Percentiles rank a stretch among this genome's conserved stretches.
phyloP scores from a whole-genome alignment of 148 eudicot genomes.

The Euryodendron excelsum region DNA sequence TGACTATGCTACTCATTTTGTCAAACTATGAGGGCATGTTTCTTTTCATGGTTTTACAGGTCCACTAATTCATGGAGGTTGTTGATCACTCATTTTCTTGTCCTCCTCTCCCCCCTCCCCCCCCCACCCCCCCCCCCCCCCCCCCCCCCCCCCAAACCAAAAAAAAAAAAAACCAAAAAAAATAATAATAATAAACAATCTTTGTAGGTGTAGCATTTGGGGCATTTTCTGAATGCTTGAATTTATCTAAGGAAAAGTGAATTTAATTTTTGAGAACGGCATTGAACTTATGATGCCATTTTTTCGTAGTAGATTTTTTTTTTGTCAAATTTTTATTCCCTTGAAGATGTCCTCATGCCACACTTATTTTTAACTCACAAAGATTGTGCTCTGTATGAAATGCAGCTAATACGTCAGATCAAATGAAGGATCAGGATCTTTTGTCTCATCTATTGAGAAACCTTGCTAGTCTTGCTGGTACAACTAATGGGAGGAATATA shows the following conservation, averaged over 20 bases:
- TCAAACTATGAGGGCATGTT: background rate
- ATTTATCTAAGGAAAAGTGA: background rate
- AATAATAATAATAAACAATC: background rate
- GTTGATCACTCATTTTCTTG: background rate
- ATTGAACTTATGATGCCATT: background rate
- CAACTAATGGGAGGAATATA: constrained; percentile 39
- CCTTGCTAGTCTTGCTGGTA: constrained; percentile 57
- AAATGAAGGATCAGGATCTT: constrained; percentile 68
- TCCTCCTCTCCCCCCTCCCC: background rate
- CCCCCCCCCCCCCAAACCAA: too few species aligned
- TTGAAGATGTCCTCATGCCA: background rate
- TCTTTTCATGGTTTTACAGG: background rate
- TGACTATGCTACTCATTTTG: background rate
- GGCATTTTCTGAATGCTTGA: too few species aligned
- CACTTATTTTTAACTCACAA: background rate
- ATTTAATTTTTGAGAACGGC: background rate
- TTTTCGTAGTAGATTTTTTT: too few species aligned
- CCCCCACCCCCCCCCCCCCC: too few species aligned
- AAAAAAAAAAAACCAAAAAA: too few species aligned
- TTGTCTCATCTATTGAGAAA: constrained; percentile 70
- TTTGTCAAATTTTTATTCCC: too few species aligned
- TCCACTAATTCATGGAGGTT: background rate
- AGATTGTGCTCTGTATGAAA: background rate
- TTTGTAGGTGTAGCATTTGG: too few species aligned
- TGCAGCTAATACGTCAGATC: constrained; percentile 70